Base-by-base conservation (phyloP, 768 basidiomycete genomes). In the Calocybe indica region DNA sequence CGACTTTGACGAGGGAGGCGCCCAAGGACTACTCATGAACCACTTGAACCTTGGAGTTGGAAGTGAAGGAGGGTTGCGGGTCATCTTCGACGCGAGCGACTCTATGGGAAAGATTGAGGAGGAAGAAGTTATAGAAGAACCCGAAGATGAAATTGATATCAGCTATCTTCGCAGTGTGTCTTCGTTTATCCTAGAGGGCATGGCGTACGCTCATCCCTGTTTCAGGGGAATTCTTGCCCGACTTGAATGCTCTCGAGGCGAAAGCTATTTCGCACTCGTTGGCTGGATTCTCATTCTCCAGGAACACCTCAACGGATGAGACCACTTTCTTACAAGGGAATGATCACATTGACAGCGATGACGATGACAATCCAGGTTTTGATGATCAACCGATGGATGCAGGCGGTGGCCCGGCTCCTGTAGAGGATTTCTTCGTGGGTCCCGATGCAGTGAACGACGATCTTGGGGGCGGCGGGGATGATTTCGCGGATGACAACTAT, bases 1-100 rank as follows among this genome's bases (percentile, higher is more conserved):
- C 15, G 96, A 99, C 61, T 98, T 99, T 58, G 96, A 99, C 62
- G 96, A 99, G 64, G 96, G 94, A 37, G 95, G 96, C 41, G 96
- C 96, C 0, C 85, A 90, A 50, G 96, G 96, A 8, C 68, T 99
- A 40, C 70, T 99, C 31, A 95, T 98, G 94, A 98, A 99, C 60
- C 96, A 99, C 60, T 74, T 99, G 37, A 77, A 79, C 44, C 58
- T 91, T 46, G 88, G 86, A 13, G 71, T 85, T 1, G 88, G 88
- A 2, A 78, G 76, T 12, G 91, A 94, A 49, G 87, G 88, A 3
- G 82, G 80, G 36, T 74, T 97, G 62, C 75, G 92, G 50, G 88
- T 99, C 43, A 89, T 98, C 28, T 99, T 99, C 56, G 95, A 98
- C 63, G 94, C 93, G 5, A 86, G 94, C 48, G 95, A 97, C 62